Base-by-base conservation (phyloP, 805 yeast species). In the Kurtzmaniella cleridarum region DNA sequence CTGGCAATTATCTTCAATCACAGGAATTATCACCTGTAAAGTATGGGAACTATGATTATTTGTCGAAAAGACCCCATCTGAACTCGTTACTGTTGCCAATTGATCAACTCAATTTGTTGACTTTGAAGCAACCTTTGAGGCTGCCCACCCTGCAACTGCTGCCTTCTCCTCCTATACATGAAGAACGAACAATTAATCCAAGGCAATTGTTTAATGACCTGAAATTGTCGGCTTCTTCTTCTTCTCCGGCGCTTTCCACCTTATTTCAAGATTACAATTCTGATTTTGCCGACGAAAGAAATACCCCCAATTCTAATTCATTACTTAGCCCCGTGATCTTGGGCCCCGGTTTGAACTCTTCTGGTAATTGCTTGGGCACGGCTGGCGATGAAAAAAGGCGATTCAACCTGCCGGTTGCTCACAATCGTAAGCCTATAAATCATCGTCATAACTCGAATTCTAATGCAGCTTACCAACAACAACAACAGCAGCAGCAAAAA, bases 101-200 rank as follows among this genome's bases (percentile, higher is more conserved):
- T 33, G 63, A 58, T 36, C 60, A 56, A 41, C 52, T 58, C 36
- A 53, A 54, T 39, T 47, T 53, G 24, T 46, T 57, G 43, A 40
- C 57, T 20, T 45, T 57, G 39, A 41, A 45, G 41, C 27, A 35
- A 17, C 30, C 17, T 11, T 27, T 27, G 12, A 20, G 12, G 14
- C 13, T 15, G 13, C 15, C 27, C 23, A 7, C 3, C 2, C n/a
- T 12, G 14, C 4, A 16, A 42, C 50, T 26, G 54, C 56, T 12
- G 45, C 42, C 17, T 32, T 34, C 17, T 40, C 32, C 17, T 27
- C 30, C 12, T 31, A 36, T 16, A 17, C 34, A 12, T 35, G 36
- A 33, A 38, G 39, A 53, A 29, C 44, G 55, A 31, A 63, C 69
- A 10, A 55, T 63, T 32, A 61, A 62, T 41, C 69, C 69, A 3